Evolutionary conservation across 306 rosid genomes (phyloP).

Genomic region (Acmispon strigosus): DNA sequence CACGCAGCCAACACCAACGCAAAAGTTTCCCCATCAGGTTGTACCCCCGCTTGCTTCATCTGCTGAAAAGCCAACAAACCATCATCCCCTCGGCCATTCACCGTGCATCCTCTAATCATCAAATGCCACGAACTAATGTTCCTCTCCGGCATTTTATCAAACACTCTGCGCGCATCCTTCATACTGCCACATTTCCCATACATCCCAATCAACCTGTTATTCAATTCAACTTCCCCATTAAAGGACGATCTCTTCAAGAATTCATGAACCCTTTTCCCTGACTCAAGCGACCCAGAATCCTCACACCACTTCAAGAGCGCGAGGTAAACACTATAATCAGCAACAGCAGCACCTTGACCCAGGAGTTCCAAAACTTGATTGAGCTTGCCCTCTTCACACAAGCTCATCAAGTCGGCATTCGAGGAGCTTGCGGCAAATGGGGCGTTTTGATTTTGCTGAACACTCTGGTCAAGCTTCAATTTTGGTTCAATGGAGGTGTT

Average conservation of each 20-base stretch:
- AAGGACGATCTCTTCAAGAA: slow-evolving; percentile 39
- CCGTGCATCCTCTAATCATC: slow-evolving; percentile 56
- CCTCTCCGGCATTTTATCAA: slow-evolving; percentile 62
- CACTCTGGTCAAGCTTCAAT: neutral
- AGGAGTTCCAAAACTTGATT: slow-evolving; percentile 47
- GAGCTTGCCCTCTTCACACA: slow-evolving; percentile 62
- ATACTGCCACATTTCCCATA: slow-evolving; percentile 49
- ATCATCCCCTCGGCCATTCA: slow-evolving; percentile 44
- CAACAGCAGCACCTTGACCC: slow-evolving; percentile 47
- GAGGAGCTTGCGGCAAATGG: slow-evolving; percentile 1
- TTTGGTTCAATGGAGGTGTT: slow-evolving; percentile 28
- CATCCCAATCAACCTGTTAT: slow-evolving; percentile 43
- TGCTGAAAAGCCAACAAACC: slow-evolving; percentile 53
- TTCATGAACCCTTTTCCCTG: slow-evolving; percentile 48
- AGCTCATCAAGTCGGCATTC: slow-evolving; percentile 38
- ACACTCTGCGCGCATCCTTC: slow-evolving; percentile 67
- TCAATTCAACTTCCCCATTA: slow-evolving; percentile 45
- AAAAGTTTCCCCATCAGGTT: slow-evolving; percentile 46
- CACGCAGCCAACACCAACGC: slow-evolving; percentile 56
- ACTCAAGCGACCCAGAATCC: slow-evolving; percentile 34
- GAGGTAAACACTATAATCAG: slow-evolving; percentile 47
- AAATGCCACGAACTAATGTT: slow-evolving; percentile 47
- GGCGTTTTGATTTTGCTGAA: slow-evolving; percentile 18
- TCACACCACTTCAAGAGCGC: slow-evolving; percentile 51
- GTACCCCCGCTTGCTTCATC: slow-evolving; percentile 47